phyloP scores from a whole-genome alignment of 2,329 filamentous ascomycete species.

The Fusarium marasasianum region DNA sequence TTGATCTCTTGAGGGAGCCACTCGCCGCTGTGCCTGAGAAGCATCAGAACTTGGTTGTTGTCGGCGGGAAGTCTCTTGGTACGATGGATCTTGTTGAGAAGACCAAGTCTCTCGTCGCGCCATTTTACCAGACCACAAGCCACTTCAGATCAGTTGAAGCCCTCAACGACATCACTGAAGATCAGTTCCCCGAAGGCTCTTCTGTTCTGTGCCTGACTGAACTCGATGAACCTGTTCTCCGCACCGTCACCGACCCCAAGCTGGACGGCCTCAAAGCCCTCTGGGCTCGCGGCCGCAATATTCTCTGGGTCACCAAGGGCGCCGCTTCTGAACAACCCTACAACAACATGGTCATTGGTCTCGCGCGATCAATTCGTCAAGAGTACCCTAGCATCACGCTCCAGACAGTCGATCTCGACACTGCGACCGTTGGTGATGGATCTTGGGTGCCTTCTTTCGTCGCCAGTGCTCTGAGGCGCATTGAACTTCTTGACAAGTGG shows the following conservation, averaged over 20 bases:
- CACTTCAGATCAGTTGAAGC: neutral
- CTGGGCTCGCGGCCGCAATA: neutral
- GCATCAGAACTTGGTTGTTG: neutral
- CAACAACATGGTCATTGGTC: slow-evolving; percentile 13
- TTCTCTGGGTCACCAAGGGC: slow-evolving; percentile 10
- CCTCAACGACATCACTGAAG: neutral
- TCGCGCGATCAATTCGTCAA: slow-evolving; percentile 1
- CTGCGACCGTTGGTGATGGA: neutral
- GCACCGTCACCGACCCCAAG: neutral
- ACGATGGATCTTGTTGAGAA: neutral
- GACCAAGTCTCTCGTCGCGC: neutral
- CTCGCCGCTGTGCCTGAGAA: neutral
- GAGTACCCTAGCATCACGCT: slow-evolving; percentile 1
- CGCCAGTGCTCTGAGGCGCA: neutral
- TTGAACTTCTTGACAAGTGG: neutral
- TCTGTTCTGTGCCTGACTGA: neutral
- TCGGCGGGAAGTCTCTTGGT: neutral
- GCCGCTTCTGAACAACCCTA: slow-evolving; percentile 4
- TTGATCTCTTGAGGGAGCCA: neutral
- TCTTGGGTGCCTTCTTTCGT: neutral
- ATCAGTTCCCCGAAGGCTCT: neutral
- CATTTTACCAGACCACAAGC: neutral
- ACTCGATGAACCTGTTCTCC: neutral
- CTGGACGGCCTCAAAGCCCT: neutral
- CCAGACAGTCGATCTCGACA: neutral